These are phyloP conservation scores for Fusarium austroafricanum DNA, from an alignment of 2,329 filamentous ascomycete genomes.

Conservation along the genomic window DNA sequence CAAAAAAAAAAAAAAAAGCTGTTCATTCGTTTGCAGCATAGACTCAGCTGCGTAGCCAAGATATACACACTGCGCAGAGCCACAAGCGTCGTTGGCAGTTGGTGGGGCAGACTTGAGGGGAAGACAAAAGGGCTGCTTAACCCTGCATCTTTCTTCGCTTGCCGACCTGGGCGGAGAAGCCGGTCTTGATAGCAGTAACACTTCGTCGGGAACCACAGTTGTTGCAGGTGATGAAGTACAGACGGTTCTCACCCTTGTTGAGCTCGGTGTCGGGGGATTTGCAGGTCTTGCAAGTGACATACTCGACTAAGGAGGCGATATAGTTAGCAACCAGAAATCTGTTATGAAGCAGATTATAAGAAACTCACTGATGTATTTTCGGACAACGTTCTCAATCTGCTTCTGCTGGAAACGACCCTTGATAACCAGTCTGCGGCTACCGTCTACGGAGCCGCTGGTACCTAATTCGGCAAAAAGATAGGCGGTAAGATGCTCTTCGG, in stretches of 20 bases:
- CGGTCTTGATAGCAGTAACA: slow-evolving; percentile 98
- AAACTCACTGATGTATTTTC: slow-evolving; percentile 89
- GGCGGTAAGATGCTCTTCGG: slow-evolving; percentile 95
- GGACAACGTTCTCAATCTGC: slow-evolving; percentile 96
- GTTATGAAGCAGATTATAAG: not conserved
- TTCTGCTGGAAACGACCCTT: slow-evolving; percentile 99
- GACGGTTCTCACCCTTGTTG: slow-evolving; percentile 98
- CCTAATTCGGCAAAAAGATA: slow-evolving; percentile 98
- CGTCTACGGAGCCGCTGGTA: slow-evolving; percentile 95
- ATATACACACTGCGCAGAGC: slow-evolving; percentile 17
- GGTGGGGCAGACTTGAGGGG: slow-evolving; percentile 14
- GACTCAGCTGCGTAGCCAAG: slow-evolving; percentile 20
- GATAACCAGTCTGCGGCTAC: slow-evolving; percentile 92
- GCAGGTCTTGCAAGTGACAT: slow-evolving; percentile 99
- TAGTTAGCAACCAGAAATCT: slow-evolving; percentile 46
- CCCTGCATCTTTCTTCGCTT: slow-evolving; percentile 96
- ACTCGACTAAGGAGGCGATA: slow-evolving; percentile 73
- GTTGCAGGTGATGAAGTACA: slow-evolving; percentile 98
- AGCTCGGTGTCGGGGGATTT: slow-evolving; percentile 93
- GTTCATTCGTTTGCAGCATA: not conserved
- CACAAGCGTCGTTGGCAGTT: slow-evolving; percentile 16
- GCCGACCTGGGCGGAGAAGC: slow-evolving; percentile 99
- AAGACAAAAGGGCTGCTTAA: slow-evolving; percentile 60
- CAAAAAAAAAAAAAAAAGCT: slow-evolving; percentile 10
- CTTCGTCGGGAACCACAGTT: slow-evolving; percentile 84